Evolutionary conservation across 305 asterid genomes (phyloP), one percentile per base, ranked within the genome.

Genomic region (Plantago lanceolata): DNA sequence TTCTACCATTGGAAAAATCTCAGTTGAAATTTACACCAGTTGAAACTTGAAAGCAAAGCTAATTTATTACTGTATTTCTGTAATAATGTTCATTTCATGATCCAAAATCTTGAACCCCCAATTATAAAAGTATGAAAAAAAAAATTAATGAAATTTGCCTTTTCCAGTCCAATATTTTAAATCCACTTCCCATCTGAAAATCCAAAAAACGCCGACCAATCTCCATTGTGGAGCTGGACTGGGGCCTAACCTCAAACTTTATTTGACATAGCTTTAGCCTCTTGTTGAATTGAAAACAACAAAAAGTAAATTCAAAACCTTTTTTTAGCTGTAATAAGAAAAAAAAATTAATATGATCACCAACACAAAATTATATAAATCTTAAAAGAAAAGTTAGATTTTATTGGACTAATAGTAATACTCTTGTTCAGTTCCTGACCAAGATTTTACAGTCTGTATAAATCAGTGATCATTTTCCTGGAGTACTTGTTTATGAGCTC

Each of bases 401-500:
- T n/a, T n/a, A n/a, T n/a, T n/a, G 43, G 43, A 35, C 43, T 35
- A 7, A 35, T n/a, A n/a, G n/a, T n/a, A n/a, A n/a, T n/a, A n/a
- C 28, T 24, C 43, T 35, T 35, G 0, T 35, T 35, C 43, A 35
- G n/a, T 53, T 14, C 59, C 4, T 0, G 19, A 0, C 16, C 3
- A 54, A 54, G 40, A 54, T 24, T 19, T 21, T 54, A 21, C 12
- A 14, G n/a, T 28, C 20, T 54, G 4, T 29, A 24, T 14, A 28
- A 3, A 26, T 33, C 16, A 54, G 59, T 54, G 19, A 55, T 3
- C 14, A 26, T 55, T 55, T 54, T 14, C 57, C 73, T 79, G 69
- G 48, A 61, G n/a, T n/a, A n/a, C 58, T 60, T 29, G 37, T 75
- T 64, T 67, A 66, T 62, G 48, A 66, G 75, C 45, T 70, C 28